Base-by-base conservation (phyloP, 2,329 filamentous ascomycete genomes). In the Didymella pomorum region DNA sequence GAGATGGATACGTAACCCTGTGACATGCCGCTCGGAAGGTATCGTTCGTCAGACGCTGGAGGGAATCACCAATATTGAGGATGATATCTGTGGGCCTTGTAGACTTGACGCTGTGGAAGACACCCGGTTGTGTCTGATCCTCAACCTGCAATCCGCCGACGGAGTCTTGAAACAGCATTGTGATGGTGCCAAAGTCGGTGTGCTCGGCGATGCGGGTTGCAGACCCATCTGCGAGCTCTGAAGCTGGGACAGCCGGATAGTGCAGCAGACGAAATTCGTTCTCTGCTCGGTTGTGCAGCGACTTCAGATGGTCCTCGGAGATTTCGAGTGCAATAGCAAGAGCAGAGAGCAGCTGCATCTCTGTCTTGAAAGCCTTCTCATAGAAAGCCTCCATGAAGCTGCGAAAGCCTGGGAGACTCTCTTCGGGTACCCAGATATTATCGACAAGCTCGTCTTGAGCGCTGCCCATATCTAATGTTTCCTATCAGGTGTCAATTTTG, bases 41-140 rank as follows among this genome's bases (percentile, higher is more conserved):
- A 14, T 73, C 70, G 28, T 79, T 79, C 1, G 78, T 79, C 65
- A 74, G 66, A 0, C 78, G 72, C 64, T 80, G 71, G 2, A 81
- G 58, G 0, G 69, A 78, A 48, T 81, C 79, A 5, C 76, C 71
- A 14, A 79, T 75, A 62, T 79, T 80, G 48, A 81, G 68, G 25
- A 79, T 70, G 7, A 81, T 71, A 23, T 70, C 71, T 1, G 58
- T 50, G 9, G 69, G 41, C 4, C 51, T 60, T 1, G 28, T 10
- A 0, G 29, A 35, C 29, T 45, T 39, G 21, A 67, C 46, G 18
- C 50, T 46, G 14, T 33, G 11, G 26, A 44, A 64, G 9, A 43
- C 52, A 10, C 56, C 63, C 1, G 51, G 55, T 3, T 65, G 52
- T 8, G 48, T 47, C 11, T 65, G 67, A 51, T 75, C 67, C 52